A percentile compares a stretch with the other conserved stretches of the same genome.
These are phyloP conservation scores for Arthrobotrys entomopaga DNA, from an alignment of 2,329 filamentous ascomycete species.

Conservation along the genomic window DNA sequence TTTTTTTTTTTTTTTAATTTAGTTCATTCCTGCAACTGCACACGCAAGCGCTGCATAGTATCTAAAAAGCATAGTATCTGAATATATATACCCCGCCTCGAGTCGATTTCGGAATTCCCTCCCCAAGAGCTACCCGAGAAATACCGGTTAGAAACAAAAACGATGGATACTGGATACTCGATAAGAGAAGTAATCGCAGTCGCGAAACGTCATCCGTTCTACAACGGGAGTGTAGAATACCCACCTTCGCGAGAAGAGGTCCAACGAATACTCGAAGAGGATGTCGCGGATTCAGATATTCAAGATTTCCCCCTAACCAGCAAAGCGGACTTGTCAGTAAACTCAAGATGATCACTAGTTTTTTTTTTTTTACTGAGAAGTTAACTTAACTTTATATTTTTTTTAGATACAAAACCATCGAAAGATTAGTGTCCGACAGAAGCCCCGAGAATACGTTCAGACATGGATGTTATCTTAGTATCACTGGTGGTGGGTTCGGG, in stretches of 20 bases:
- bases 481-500: conserved; percentile 61
- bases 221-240: conserved; percentile 27
- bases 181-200: conserved; percentile 44
- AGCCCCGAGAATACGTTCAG: conserved; percentile 60
- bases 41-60: no score
- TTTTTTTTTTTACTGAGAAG: no score
- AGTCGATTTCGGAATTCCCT: no score
- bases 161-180: conserved; percentile 26
- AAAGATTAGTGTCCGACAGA: conserved; percentile 61
- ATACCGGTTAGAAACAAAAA: neutral
- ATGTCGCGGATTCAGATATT: conserved; percentile 9
- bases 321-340: conserved; percentile 22
- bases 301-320: neutral
- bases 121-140: no score
- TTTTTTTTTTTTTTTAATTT: no score
- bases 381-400: conserved; percentile 2
- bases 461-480: conserved; percentile 62
- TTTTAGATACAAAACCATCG: conserved; percentile 61
- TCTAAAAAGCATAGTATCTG: no score
- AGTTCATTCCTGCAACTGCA: no score
- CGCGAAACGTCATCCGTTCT: conserved; percentile 51
- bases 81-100: no score
- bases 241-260: neutral
- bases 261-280: conserved; percentile 18
- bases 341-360: no score